phyloP scores from a whole-genome alignment of 768 basidiomycete genomes.

The Scleroderma bovista region DNA sequence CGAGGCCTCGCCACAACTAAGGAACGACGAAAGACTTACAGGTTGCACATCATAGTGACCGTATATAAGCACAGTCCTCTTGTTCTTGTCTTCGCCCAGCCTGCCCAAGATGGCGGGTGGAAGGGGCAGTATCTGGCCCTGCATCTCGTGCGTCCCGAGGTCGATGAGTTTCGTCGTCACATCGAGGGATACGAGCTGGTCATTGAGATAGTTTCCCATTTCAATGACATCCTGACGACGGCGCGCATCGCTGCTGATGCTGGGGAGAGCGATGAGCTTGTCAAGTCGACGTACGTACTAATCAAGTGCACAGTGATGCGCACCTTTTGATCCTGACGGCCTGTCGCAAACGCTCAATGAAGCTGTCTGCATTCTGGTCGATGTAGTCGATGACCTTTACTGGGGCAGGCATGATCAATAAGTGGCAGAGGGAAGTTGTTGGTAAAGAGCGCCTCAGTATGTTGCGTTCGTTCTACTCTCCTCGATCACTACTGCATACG shows the following conservation, averaged over 20 bases:
- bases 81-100: conserved; percentile 77
- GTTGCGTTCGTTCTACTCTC: too few relatives aligned
- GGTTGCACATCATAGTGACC: conserved; percentile 97
- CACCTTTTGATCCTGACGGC: conserved; percentile 84
- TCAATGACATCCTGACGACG: conserved; percentile 71
- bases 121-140: conserved; percentile 65
- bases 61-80: conserved; percentile 92
- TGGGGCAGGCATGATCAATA: conserved; percentile 29
- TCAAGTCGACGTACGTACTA: background rate
- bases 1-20: background rate
- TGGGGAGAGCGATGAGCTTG: conserved; percentile 19
- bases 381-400: conserved; percentile 43
- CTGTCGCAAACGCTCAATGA: conserved; percentile 72
- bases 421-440: too few relatives aligned
- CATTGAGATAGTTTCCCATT: conserved; percentile 83
- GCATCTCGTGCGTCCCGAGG: conserved; percentile 70
- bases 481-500: too few relatives aligned
- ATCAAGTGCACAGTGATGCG: conserved; percentile 5
- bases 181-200: conserved; percentile 69
- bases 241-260: conserved; percentile 65
- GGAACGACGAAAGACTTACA: conserved; percentile 35
- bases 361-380: conserved; percentile 62
- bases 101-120: conserved; percentile 82
- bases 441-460: too few relatives aligned
- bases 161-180: conserved; percentile 70